phyloP scores from a whole-genome alignment of 2,329 filamentous ascomycete species.

The Fusarium poae region DNA sequence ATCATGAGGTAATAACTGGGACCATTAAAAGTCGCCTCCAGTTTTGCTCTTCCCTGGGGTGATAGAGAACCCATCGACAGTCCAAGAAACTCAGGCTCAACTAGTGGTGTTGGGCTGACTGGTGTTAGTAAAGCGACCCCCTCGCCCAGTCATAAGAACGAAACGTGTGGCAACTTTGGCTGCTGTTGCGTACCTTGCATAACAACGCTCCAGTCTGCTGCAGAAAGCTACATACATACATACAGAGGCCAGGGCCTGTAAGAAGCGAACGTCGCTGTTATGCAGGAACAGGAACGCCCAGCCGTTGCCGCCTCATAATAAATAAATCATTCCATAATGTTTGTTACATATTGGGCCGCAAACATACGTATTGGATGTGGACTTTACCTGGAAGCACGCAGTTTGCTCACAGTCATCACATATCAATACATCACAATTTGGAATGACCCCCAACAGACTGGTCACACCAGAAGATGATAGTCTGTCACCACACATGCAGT shows the following conservation, averaged over 20 bases:
- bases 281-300: conserved; percentile 49
- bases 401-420: conserved; percentile 11
- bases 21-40: conserved; percentile 18
- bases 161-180: conserved; percentile 32
- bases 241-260: conserved; percentile 21
- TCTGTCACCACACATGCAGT: not conserved
- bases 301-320: conserved; percentile 36
- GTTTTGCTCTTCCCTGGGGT: conserved; percentile 34
- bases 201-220: conserved; percentile 37
- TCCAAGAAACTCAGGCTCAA: conserved; percentile 24
- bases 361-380: conserved; percentile 19
- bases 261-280: conserved; percentile 44
- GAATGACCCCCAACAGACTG: conserved; percentile 2
- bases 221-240: conserved; percentile 35
- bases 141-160: conserved; percentile 21
- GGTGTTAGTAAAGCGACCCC: conserved; percentile 37
- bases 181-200: conserved; percentile 50
- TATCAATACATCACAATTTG: conserved; percentile 14
- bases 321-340: conserved; percentile 1
- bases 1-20: conserved; percentile 24
- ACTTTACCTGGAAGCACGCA: conserved; percentile 14
- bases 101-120: conserved; percentile 26
- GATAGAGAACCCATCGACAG: conserved; percentile 28
- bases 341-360: conserved; percentile 15
- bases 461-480: conserved; percentile 1